These are phyloP conservation scores for Brassica incana DNA, from an alignment of 345 rosid genomes.

Conservation along the genomic window DNA sequence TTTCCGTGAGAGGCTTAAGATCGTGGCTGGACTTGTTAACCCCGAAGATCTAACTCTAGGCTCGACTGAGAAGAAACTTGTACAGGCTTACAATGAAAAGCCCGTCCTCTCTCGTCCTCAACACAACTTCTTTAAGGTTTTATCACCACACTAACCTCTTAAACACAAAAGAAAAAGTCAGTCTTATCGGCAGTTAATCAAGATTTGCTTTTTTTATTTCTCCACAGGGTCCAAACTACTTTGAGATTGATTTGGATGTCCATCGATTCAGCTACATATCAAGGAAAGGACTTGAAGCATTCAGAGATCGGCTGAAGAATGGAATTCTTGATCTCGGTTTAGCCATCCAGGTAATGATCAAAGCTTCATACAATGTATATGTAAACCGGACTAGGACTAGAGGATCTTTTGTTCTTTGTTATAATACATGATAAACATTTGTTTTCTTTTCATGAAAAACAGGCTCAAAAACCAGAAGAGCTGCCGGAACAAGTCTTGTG, in stretches of 20 bases:
- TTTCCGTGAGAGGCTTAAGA: conserved; percentile 89
- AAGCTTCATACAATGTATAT: neutral
- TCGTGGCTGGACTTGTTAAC: conserved; percentile 77
- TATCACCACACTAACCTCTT: neutral
- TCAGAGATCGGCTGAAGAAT: conserved; percentile 70
- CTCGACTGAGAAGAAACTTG: conserved; percentile 81
- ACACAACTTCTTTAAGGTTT: conserved; percentile 71
- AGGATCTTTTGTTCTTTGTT: neutral
- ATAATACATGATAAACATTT: neutral
- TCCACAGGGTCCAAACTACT: conserved; percentile 79
- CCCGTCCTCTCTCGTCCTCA: conserved; percentile 98
- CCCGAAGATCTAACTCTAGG: conserved; percentile 77
- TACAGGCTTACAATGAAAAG: conserved; percentile 82
- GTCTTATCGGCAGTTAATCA: neutral
- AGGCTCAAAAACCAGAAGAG: conserved; percentile 97
- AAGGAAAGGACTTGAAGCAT: conserved; percentile 86
- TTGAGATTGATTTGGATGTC: conserved; percentile 90
- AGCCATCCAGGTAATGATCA: conserved; percentile 74
- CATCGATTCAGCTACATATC: conserved; percentile 94
- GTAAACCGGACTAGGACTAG: neutral
- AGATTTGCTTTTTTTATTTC: neutral
- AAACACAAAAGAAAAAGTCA: neutral
- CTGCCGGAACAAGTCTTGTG: conserved; percentile 81
- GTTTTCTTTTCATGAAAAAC: conserved; percentile 6
- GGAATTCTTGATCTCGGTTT: conserved; percentile 82